Percentiles rank a stretch among this genome's conserved stretches.
phyloP scores from a whole-genome alignment of 1,284 basidiomycete genomes.

The Bondarzewia mesenterica region DNA sequence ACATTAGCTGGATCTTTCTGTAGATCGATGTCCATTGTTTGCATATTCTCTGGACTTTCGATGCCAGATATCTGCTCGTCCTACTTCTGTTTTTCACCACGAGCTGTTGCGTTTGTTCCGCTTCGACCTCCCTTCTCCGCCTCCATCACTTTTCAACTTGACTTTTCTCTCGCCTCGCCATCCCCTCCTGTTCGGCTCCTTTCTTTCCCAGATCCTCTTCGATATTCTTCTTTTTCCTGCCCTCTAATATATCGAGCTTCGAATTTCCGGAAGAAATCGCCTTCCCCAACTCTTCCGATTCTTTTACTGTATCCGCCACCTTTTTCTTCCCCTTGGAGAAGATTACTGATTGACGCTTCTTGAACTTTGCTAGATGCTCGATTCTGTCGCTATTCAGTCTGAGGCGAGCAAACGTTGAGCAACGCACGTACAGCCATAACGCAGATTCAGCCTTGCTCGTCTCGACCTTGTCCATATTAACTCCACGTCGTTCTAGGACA shows the following conservation, averaged over 20 bases:
- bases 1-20: too few relatives aligned
- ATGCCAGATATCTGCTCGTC: too few relatives aligned
- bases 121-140: too few relatives aligned
- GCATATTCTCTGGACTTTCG: too few relatives aligned
- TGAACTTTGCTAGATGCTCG: conserved; percentile 36
- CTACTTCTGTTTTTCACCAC: too few relatives aligned
- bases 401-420: not conserved
- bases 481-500: conserved; percentile 45
- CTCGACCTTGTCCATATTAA: conserved; percentile 55
- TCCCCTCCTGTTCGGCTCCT: not conserved
- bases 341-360: conserved; percentile 29
- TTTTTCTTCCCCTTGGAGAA: conserved; percentile 24
- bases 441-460: conserved; percentile 52
- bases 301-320: conserved; percentile 6
- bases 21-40: too few relatives aligned
- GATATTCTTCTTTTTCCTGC: conserved; percentile 9
- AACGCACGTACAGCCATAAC: conserved; percentile 40
- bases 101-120: too few relatives aligned
- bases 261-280: conserved; percentile 1
- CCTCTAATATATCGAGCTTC: conserved; percentile 15
- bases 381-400: conserved; percentile 24
- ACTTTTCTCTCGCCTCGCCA: not conserved
- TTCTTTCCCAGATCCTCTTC: not conserved
- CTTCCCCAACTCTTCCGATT: conserved; percentile 1
- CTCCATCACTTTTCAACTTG: not conserved